Percentiles rank a stretch among this genome's conserved stretches.
Evolutionary conservation across 2,329 filamentous ascomycete species (phyloP).

Genomic region (Penicillium sp.): DNA sequence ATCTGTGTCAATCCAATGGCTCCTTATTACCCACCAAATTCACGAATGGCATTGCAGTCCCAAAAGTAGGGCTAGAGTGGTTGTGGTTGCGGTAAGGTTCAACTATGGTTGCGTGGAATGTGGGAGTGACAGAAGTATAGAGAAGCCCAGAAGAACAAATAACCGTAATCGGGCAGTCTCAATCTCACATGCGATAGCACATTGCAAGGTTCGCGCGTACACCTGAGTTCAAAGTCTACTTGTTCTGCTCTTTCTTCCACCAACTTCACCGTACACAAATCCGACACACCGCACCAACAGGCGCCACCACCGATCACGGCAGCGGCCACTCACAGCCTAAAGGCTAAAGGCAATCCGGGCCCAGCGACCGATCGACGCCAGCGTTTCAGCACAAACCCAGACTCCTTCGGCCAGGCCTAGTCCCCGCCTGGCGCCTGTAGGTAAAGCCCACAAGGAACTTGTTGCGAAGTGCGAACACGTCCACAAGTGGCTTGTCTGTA

Average conservation of each 20-base stretch:
- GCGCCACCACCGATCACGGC: conserved; percentile 3
- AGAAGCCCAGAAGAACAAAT: neutral
- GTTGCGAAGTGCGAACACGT: neutral
- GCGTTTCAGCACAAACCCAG: conserved; percentile 6
- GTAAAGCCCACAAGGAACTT: neutral
- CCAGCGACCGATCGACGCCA: conserved; percentile 6
- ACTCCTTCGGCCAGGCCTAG: neutral
- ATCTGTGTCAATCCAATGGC: neutral
- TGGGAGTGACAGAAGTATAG: neutral
- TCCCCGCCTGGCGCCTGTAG: neutral
- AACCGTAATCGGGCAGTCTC: neutral
- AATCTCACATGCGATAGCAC: no score
- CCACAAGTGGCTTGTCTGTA: neutral
- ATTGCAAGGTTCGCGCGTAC: neutral
- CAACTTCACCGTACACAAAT: neutral
- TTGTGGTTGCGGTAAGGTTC: neutral
- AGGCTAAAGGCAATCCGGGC: neutral
- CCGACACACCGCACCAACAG: neutral
- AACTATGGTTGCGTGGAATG: neutral
- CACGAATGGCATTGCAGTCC: neutral
- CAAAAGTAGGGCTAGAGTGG: neutral
- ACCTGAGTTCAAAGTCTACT: no score
- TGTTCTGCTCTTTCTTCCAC: neutral
- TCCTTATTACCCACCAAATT: neutral
- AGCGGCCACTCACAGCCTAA: conserved; percentile 1